phyloP scores from a whole-genome alignment of 768 basidiomycete genomes.

The Pisolithus orientalis region DNA sequence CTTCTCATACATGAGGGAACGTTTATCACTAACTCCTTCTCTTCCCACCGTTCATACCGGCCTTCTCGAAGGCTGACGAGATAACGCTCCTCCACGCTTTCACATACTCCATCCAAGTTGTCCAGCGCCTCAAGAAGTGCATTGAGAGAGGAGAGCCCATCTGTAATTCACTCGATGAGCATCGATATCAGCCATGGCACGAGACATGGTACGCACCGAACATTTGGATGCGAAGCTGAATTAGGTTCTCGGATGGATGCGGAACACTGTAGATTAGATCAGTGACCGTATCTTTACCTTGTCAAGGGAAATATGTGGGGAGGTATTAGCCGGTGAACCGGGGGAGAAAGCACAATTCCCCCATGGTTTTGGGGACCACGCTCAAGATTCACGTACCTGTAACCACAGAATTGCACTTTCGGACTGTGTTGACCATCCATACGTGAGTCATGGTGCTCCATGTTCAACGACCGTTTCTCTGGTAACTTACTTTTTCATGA shows the following conservation, averaged over 20 bases:
- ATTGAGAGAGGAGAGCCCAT: slow-evolving; percentile 78
- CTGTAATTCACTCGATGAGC: slow-evolving; percentile 35
- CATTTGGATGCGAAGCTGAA: slow-evolving; percentile 99
- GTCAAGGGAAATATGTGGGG: not conserved
- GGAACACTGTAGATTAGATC: slow-evolving; percentile 37
- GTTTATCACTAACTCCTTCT: slow-evolving; percentile 42
- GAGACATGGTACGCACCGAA: slow-evolving; percentile 63
- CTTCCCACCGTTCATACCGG: slow-evolving; percentile 62
- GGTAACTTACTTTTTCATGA: slow-evolving; percentile 91
- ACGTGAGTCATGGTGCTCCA: not conserved
- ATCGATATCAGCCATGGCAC: not conserved
- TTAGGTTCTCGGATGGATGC: slow-evolving; percentile 95
- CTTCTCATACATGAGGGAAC: not conserved
- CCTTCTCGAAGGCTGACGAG: slow-evolving; percentile 47
- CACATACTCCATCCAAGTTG: slow-evolving; percentile 73
- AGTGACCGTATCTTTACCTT: not conserved
- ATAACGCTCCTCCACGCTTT: slow-evolving; percentile 66
- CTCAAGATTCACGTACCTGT: slow-evolving; percentile 53
- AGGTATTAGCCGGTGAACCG: not conserved
- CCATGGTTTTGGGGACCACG: not conserved
- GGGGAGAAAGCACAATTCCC: slow-evolving; percentile 11
- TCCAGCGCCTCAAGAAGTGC: slow-evolving; percentile 72
- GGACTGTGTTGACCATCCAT: slow-evolving; percentile 41
- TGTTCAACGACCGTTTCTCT: not conserved
- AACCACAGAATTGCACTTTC: slow-evolving; percentile 97